Conservation (phyloP, 2,329 filamentous ascomycete species). For the Cladobotryum mycophilum region DNA sequence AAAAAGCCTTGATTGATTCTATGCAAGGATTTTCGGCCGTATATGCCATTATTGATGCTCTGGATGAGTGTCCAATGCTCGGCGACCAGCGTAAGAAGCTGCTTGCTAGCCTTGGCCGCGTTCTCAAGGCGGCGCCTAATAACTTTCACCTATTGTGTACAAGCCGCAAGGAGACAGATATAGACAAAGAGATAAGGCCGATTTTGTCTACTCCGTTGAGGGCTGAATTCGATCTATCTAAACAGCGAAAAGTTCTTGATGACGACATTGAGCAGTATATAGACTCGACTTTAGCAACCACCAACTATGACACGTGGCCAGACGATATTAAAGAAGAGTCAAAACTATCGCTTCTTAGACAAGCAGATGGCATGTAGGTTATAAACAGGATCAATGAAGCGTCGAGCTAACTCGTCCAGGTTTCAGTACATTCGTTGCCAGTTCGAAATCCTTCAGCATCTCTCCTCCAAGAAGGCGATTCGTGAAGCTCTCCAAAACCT, state of each 20-base stretch:
- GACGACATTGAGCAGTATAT: neutral
- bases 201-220: neutral
- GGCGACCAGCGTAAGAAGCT: neutral
- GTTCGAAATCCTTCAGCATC: neutral
- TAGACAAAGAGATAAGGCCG: neutral
- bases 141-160: neutral
- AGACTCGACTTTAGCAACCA: neutral
- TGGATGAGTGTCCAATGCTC: neutral
- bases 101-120: neutral
- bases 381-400: neutral
- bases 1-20: neutral
- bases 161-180: constrained; percentile 1
- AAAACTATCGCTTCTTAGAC: neutral
- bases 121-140: neutral
- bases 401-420: neutral
- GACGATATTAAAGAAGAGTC: neutral
- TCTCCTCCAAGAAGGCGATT: neutral
- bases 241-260: neutral
- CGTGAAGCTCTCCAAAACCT: neutral
- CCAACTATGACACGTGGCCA: neutral
- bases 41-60: neutral
- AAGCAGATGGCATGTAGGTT: constrained; percentile 5
- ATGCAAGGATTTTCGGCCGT: neutral
- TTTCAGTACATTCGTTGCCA: constrained; percentile 8
- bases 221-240: constrained; percentile 1